Evolutionary conservation across 2,329 filamentous ascomycete genomes (phyloP).

Genomic region (Trichoderma lentiforme): DNA sequence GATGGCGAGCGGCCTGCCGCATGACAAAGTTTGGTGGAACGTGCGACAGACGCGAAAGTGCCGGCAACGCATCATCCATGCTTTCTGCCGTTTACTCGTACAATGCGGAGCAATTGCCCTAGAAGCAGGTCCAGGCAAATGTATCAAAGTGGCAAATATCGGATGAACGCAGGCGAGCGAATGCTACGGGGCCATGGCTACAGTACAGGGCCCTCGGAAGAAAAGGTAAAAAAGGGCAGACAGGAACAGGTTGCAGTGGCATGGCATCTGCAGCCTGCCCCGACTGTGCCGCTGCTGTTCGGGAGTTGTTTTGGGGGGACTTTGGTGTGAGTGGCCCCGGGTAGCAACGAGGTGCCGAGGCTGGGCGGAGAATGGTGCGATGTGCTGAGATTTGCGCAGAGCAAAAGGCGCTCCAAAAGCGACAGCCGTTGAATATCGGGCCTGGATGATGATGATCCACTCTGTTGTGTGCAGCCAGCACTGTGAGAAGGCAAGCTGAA

Average conservation of each 20-base stretch:
- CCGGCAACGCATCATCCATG: neutral
- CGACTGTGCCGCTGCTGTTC: slow-evolving; percentile 2
- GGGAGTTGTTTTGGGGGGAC: neutral
- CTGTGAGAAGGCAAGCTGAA: neutral
- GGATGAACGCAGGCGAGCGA: neutral
- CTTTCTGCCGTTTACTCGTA: neutral
- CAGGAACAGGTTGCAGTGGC: neutral
- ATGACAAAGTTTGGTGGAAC: neutral
- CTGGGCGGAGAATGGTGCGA: neutral
- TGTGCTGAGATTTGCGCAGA: slow-evolving; percentile 9
- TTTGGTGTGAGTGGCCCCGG: neutral
- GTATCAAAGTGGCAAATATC: neutral
- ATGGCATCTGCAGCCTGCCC: neutral
- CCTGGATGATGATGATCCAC: neutral
- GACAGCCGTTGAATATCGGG: neutral
- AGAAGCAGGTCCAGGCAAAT: neutral
- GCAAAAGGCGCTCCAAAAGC: neutral
- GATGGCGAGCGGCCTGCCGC: neutral
- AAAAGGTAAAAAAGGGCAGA: neutral
- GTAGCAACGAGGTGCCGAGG: neutral
- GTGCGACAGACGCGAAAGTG: neutral
- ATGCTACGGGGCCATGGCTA: neutral
- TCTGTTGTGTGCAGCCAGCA: neutral
- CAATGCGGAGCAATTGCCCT: neutral
- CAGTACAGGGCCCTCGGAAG: neutral